Evolutionary conservation across 2,329 filamentous ascomycete species (phyloP), one percentile per base, ranked within the genome.

Genomic region (Beauveria brongniartii): DNA sequence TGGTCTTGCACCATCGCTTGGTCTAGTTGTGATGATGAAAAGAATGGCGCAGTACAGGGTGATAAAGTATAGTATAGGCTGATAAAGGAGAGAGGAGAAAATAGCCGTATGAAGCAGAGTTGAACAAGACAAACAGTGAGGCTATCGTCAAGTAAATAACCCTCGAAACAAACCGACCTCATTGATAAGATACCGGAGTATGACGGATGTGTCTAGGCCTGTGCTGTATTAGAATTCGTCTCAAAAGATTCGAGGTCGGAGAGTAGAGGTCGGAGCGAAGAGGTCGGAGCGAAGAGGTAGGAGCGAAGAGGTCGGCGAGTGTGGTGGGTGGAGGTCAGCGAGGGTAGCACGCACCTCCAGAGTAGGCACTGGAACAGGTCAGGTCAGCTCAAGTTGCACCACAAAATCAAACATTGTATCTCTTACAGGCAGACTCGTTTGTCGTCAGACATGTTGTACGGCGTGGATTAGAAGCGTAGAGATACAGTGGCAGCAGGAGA

Each of bases 181-280:
- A 37, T 73, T 65, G 48, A 77, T 70, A 16, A 78, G 71, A 73
- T 72, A 79, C 63, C 69, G 70, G 24, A 77, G 68, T 61, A 78
- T 78, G 6, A 71, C 73, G 28, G 70, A 73, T 56, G 76, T 78
- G 63, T 78, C 75, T 20, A 78, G 72, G 54, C 75, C 75, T 72
- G 54, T 24, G 46, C 14, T 50, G 30, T 40, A 50, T 59, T 59
- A 59, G 46, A 40, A 44, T 55, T 53, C 5, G 50, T 40, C n/a
- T 40, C n/a, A 1, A 40, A 41, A 4, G 10, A 53, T 40, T 53
- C 50, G 50, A 26, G 14, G 30, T 59, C 12, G 44, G 26, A 41
- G 28, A 0, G 26, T 2, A 28, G 26, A 7, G 8, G 8, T 28
- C 26, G 26, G 26, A 8, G 26, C 26, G 26, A 26, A 26, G 26